Conservation (phyloP, 192 early-diverging fungal genomes). For the Glomus cerebriforme region DNA sequence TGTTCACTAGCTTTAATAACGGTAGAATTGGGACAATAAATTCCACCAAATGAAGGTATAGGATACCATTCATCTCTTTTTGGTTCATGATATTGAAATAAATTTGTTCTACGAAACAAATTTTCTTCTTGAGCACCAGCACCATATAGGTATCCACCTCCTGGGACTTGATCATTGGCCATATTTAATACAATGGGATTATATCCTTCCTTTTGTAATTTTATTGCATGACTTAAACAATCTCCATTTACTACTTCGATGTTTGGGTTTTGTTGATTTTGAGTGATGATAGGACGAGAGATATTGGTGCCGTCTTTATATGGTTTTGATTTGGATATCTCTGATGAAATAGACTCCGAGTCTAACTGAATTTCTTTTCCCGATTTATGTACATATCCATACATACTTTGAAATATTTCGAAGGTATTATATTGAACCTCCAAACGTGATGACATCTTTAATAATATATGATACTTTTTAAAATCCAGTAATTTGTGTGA, state of each 20-base stretch:
- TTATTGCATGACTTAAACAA: constrained; percentile 39
- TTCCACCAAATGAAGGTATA: constrained; percentile 40
- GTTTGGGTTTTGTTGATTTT: constrained; percentile 37
- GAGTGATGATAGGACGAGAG: background rate
- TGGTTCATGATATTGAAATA: constrained; percentile 46
- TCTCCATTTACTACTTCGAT: constrained; percentile 41
- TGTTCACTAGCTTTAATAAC: constrained; percentile 39
- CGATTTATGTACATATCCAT: background rate
- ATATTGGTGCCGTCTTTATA: background rate
- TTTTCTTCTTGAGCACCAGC: constrained; percentile 47
- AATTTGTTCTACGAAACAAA: constrained; percentile 46
- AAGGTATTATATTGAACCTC: background rate
- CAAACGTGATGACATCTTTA: background rate
- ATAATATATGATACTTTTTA: background rate
- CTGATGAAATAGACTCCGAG: background rate
- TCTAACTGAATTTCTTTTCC: background rate
- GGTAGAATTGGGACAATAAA: constrained; percentile 48
- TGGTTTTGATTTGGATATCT: background rate
- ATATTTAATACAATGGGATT: constrained; percentile 49
- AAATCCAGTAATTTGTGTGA: no score
- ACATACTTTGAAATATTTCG: background rate
- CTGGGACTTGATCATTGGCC: constrained; percentile 43
- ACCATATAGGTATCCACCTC: constrained; percentile 43
- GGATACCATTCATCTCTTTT: constrained; percentile 44
- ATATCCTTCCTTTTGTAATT: constrained; percentile 40